Evolutionary conservation across 768 basidiomycete species (phyloP), one percentile per base, ranked within the genome.

Genomic region (Agaricus subrufescens): DNA sequence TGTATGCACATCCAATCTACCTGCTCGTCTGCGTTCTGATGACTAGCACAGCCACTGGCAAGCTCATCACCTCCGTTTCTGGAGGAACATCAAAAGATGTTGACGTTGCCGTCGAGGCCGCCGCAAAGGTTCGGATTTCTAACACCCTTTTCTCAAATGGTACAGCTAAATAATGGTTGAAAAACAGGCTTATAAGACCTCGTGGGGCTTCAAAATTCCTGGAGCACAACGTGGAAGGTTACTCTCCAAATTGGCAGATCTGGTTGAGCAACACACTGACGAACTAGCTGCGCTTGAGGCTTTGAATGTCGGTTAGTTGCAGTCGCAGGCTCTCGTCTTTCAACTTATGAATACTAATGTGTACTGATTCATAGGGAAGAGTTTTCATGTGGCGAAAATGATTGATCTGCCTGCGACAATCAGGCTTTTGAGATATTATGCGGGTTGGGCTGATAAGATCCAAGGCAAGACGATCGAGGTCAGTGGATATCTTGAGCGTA

Each of bases 231-330:
- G 89, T 27, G 77, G 81, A 43, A 69, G 71, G 52, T 73, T 89
- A n/a, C 69, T 94, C 29, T 67, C 69, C 63, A 85, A 84, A 61
- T 78, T 94, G 46, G 85, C 85, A 0, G 72, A 79, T 27, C 68
- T 87, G 56, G 75, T 94, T 63, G 85, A 88, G 62, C 59, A 71
- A 40, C 67, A 91, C 69, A 64, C 66, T 1, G 85, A 89, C 31
- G 80, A 82, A 52, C 73, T 93, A 55, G 81, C 87, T 1, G 89
- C 89, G 0, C 68, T 94, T 30, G 91, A 94, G 70, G 72, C 85
- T 12, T 70, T 89, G 60, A 83, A 93, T 65, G 85, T 85, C 56
- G 81, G 82, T 84, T 5, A 19, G 61, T 61, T 19, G 19, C 19
- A 19, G 66, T n/a, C 61, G 65, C 48, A 9, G 14, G 14, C 2